Conservation (phyloP, 352 stramenopile species). For the Phytophthora tubulina region DNA sequence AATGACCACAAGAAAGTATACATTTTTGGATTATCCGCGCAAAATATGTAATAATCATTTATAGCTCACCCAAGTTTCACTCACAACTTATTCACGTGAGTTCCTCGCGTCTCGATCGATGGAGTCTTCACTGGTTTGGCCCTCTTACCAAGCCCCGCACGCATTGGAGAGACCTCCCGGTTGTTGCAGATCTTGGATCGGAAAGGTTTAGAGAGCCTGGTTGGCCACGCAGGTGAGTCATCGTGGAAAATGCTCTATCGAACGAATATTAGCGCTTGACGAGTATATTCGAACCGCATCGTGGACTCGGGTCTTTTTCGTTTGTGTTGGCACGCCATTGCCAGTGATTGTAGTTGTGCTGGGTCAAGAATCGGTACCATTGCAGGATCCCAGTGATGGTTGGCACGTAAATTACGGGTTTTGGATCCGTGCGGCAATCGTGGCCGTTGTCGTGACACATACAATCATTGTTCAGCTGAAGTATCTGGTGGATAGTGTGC, state of each 20-base stretch:
- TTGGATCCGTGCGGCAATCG: slow-evolving; percentile 23
- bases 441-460: neutral
- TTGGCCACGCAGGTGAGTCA: slow-evolving; percentile 24
- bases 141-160: too few relatives aligned
- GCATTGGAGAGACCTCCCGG: too few relatives aligned
- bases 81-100: too few relatives aligned
- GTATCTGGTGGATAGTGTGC: slow-evolving; percentile 12
- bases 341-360: slow-evolving; percentile 25
- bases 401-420: slow-evolving; percentile 31
- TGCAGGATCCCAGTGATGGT: slow-evolving; percentile 29
- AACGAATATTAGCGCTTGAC: slow-evolving; percentile 26
- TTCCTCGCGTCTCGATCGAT: too few relatives aligned
- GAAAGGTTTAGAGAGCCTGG: neutral
- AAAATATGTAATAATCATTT: too few relatives aligned
- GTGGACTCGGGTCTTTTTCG: slow-evolving; percentile 3
- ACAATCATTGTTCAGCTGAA: slow-evolving; percentile 4
- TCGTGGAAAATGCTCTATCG: slow-evolving; percentile 30
- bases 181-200: too few relatives aligned
- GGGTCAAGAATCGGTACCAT: slow-evolving; percentile 24
- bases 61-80: too few relatives aligned
- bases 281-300: slow-evolving; percentile 29
- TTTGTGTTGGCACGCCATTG: slow-evolving; percentile 29
- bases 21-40: too few relatives aligned
- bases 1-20: too few relatives aligned
- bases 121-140: too few relatives aligned